Evolutionary conservation across 176 grass and related monocot genomes (phyloP).

Genomic region (Ensete glaucum): DNA sequence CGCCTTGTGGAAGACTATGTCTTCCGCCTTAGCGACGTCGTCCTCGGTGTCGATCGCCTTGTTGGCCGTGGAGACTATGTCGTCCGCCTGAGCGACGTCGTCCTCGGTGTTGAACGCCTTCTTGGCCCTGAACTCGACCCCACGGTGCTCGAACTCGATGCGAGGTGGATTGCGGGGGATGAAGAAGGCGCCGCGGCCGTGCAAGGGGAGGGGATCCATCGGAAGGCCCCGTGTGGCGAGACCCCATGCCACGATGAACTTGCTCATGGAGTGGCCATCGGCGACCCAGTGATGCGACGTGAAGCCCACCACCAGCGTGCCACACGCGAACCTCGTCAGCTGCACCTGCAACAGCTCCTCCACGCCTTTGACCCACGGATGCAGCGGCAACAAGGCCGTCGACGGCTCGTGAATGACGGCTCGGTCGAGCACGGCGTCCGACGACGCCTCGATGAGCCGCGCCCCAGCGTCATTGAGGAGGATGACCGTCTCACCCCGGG

Average conservation of each 20-base stretch:
- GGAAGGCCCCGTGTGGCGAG: slow-evolving; percentile 20
- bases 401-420: slow-evolving; percentile 7
- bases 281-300: slow-evolving; percentile 30
- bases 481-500: not conserved
- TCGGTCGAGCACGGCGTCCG: not conserved
- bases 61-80: too few relatives aligned
- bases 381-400: not conserved
- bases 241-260: slow-evolving; percentile 33
- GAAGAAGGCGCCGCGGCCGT: slow-evolving; percentile 13
- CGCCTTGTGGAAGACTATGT: not conserved
- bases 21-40: not conserved
- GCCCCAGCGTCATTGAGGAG: not conserved
- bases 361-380: not conserved
- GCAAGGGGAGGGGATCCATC: slow-evolving; percentile 4
- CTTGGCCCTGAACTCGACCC: not conserved
- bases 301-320: slow-evolving; percentile 25
- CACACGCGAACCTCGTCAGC: slow-evolving; percentile 42
- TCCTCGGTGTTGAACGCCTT: not conserved
- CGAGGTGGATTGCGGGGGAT: slow-evolving; percentile 21
- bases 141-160: slow-evolving; percentile 17
- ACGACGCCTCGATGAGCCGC: not conserved
- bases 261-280: slow-evolving; percentile 23
- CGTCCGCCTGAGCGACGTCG: not conserved
- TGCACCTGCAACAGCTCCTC: slow-evolving; percentile 11
- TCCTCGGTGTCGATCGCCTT: not conserved